Conservation (phyloP, 768 basidiomycete species). For the Rhizopogon vinicolor region DNA sequence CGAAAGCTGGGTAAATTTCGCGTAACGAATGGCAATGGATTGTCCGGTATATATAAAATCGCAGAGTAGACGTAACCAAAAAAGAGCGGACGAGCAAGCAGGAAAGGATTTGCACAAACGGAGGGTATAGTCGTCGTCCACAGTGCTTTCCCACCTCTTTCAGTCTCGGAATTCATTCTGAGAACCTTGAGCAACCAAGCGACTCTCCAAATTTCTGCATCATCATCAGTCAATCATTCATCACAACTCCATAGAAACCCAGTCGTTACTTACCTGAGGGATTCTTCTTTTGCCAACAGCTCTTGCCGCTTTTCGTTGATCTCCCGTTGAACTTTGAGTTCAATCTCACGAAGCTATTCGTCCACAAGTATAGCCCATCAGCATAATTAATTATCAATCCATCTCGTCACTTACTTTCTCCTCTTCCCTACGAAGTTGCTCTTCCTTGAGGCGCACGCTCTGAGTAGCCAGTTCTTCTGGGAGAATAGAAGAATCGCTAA, state of each 20-base stretch:
- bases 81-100: conserved; percentile 32
- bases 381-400: background rate
- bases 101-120: conserved; percentile 28
- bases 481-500: conserved; percentile 81
- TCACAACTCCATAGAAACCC: background rate
- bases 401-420: conserved; percentile 61
- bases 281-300: conserved; percentile 93
- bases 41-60: conserved; percentile 29
- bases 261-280: conserved; percentile 59
- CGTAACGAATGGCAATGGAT: conserved; percentile 33
- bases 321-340: conserved; percentile 96
- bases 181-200: conserved; percentile 85
- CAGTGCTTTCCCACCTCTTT: conserved; percentile 22
- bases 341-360: conserved; percentile 86
- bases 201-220: conserved; percentile 80
- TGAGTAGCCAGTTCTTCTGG: conserved; percentile 97
- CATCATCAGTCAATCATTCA: background rate
- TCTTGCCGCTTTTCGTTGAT: conserved; percentile 98
- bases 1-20: conserved; percentile 24
- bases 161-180: conserved; percentile 75
- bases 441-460: conserved; percentile 96
- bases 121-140: conserved; percentile 30
- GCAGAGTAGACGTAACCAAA: conserved; percentile 27
- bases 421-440: conserved; percentile 94
- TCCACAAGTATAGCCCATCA: conserved; percentile 8